Base-by-base conservation (phyloP, 1,139 yeast genomes). In the Pichia sp. region DNA sequence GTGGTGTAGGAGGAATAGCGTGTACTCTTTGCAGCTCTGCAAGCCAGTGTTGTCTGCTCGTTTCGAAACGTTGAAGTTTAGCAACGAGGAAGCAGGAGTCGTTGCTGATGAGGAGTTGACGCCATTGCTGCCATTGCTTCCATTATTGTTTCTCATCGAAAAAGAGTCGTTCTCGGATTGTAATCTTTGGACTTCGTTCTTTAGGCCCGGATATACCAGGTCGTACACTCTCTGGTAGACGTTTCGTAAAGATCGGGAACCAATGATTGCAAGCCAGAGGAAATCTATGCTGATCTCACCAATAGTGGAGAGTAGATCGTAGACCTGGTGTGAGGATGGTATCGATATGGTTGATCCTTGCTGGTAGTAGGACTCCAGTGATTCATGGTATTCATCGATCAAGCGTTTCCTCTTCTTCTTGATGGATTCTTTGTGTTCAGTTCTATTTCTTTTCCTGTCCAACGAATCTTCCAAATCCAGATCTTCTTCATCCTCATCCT, bases 261-360 rank as follows among this genome's bases (percentile, higher is more conserved):
- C 99, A 9, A 93, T 79, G 2, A 93, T 85, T 0, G 96, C 80
- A 6, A 90, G 73, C 99, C 99, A 95, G 48, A 95, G 70, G 55
- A 74, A 76, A 30, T 84, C 86, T 23, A 84, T 71, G 55, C 79
- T 74, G 2, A 89, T 85, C 62, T 87, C 93, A 53, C 90, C 97
- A 47, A 93, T 80, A 16, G 85, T 75, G 0, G 96, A 82, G 25
- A 91, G 69, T 48, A 93, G 72, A 1, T 96, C 84, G 68, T 93
- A 93, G 4, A 88, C 75, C 55, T 88, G 88, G 13, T 89, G 79
- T 0, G 97, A 79, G 3, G 87, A 76, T 0, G 98, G 86, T 7
- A 90, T 81, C 30, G 82, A 75, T 4, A 88, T 73, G 1, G 90
- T 83, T 0, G 95, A 83, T 47, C 99, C 99, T 59, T 85, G 90